Conservation (phyloP, 1,139 yeast species). For the Geotrichum bryndzae region DNA sequence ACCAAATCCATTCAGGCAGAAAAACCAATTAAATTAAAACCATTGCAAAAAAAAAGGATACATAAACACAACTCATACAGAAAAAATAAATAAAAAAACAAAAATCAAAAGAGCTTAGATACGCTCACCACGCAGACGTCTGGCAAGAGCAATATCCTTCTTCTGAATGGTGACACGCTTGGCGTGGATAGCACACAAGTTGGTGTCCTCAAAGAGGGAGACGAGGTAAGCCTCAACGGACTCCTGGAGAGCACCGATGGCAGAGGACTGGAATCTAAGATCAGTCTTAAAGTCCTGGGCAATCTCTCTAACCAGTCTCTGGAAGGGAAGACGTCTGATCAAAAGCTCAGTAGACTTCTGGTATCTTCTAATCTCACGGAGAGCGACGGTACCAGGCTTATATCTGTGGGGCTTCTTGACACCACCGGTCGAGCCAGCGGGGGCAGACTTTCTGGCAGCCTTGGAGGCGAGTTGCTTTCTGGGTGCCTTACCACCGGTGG, state of each 20-base stretch:
- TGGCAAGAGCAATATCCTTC: conserved; percentile 98
- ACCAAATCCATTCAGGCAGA: neutral
- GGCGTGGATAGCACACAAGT: conserved; percentile 98
- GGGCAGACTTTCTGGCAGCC: conserved; percentile 97
- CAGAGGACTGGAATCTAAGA: conserved; percentile 97
- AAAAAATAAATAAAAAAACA: neutral
- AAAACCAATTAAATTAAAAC: neutral
- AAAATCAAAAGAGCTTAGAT: conserved; percentile 6
- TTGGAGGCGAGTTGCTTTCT: conserved; percentile 98
- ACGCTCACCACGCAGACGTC: conserved; percentile 93
- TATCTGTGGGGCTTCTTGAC: conserved; percentile 99
- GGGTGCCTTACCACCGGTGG: conserved; percentile 99
- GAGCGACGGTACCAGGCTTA: conserved; percentile 99
- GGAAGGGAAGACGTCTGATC: conserved; percentile 98
- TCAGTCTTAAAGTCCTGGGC: conserved; percentile 98
- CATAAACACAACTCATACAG: neutral
- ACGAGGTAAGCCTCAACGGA: conserved; percentile 96
- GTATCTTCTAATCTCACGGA: conserved; percentile 99
- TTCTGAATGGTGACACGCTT: conserved; percentile 99
- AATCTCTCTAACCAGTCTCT: conserved; percentile 95
- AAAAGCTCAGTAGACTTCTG: conserved; percentile 95
- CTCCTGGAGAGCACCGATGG: conserved; percentile 98
- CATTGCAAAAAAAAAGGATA: neutral
- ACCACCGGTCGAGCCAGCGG: conserved; percentile 78
- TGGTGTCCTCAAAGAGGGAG: conserved; percentile 90